A percentile compares a stretch with the other conserved stretches of the same genome.
Conservation (phyloP, 2,329 filamentous ascomycete genomes). For the Zarea fungicola region DNA sequence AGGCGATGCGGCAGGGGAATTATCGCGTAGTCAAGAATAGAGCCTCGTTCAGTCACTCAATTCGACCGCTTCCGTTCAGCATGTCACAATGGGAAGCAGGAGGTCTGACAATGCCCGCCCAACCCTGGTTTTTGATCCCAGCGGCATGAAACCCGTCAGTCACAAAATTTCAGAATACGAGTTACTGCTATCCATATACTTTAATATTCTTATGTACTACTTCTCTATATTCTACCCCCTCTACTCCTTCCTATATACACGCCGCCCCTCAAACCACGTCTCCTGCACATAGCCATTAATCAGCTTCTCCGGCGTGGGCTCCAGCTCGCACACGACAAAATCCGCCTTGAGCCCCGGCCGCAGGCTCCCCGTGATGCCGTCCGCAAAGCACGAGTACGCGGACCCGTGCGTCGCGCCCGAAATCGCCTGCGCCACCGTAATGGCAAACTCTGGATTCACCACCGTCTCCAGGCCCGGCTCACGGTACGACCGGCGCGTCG, state of each 20-base stretch:
- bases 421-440: conserved; percentile 49
- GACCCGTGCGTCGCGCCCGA: conserved; percentile 49
- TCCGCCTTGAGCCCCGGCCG: conserved; percentile 50
- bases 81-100: too few species aligned
- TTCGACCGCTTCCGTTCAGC: too few species aligned
- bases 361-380: conserved; percentile 48
- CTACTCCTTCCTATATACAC: conserved; percentile 27
- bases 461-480: conserved; percentile 37
- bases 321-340: conserved; percentile 48
- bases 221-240: background rate
- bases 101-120: too few species aligned
- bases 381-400: conserved; percentile 55
- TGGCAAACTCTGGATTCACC: conserved; percentile 48
- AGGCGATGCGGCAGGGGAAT: too few species aligned
- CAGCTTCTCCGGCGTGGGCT: conserved; percentile 42
- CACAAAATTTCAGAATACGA: too few species aligned
- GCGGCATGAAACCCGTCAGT: too few species aligned
- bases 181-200: too few species aligned
- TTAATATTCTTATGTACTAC: too few species aligned
- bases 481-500: conserved; percentile 50
- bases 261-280: conserved; percentile 49
- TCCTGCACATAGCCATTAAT: conserved; percentile 41
- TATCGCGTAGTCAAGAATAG: too few species aligned
- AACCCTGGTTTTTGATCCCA: too few species aligned
- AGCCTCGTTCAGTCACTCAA: too few species aligned